A percentile compares a stretch with the other conserved stretches of the same genome.
phyloP scores from a whole-genome alignment of 805 yeast genomes.

The Pichia californica region DNA sequence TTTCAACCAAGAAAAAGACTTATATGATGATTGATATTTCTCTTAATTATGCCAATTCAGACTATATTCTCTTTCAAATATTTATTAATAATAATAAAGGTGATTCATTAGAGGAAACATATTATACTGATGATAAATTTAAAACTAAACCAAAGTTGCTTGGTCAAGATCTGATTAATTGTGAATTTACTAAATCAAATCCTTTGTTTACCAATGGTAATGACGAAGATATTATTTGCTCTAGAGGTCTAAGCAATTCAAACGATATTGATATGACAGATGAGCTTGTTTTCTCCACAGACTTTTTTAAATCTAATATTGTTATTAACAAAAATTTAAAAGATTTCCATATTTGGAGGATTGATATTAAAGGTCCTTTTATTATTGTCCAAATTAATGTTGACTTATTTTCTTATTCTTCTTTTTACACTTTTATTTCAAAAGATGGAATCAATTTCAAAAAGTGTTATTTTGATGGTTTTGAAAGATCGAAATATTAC shows the following conservation, averaged over 20 bases:
- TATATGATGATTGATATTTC: neutral
- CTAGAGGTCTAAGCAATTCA: slow-evolving; percentile 31
- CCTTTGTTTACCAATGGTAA: slow-evolving; percentile 19
- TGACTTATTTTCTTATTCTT: slow-evolving; percentile 36
- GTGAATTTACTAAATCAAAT: slow-evolving; percentile 23
- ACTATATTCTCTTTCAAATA: slow-evolving; percentile 27
- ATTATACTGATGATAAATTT: slow-evolving; percentile 40
- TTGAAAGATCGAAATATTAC: slow-evolving; percentile 31
- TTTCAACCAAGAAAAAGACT: neutral
- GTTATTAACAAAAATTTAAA: slow-evolving; percentile 9
- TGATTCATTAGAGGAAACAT: slow-evolving; percentile 26
- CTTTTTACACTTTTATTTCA: slow-evolving; percentile 37
- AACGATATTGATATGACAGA: slow-evolving; percentile 34
- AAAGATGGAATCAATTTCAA: slow-evolving; percentile 38
- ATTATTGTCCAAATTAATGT: slow-evolving; percentile 33
- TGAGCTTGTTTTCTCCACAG: slow-evolving; percentile 31
- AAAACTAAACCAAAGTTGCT: slow-evolving; percentile 25
- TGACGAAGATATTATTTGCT: slow-evolving; percentile 28
- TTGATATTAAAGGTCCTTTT: slow-evolving; percentile 36
- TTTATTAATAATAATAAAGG: slow-evolving; percentile 24
- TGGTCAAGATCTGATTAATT: slow-evolving; percentile 10
- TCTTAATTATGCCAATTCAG: slow-evolving; percentile 31
- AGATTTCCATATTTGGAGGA: slow-evolving; percentile 23
- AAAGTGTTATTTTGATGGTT: slow-evolving; percentile 35
- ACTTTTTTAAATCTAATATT: slow-evolving; percentile 34